Conservation (phyloP, 192 early-diverging fungal genomes). For the Radiomyces spectabilis region DNA sequence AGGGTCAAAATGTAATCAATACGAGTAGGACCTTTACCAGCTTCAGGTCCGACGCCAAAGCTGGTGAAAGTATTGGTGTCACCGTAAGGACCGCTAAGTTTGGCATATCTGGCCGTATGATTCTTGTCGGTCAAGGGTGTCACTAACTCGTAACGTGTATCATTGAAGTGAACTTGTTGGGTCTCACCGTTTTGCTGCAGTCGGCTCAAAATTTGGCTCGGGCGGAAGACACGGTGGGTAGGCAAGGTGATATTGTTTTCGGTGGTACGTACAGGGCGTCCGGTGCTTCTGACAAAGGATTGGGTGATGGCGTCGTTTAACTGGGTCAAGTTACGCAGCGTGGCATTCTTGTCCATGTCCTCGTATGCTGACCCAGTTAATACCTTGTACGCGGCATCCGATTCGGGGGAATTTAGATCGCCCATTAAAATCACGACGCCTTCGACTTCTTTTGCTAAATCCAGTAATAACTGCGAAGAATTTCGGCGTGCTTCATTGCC, state of each 20-base stretch:
- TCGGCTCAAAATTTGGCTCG: neutral
- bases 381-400: conserved; percentile 10
- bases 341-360: neutral
- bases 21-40: neutral
- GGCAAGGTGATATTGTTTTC: conserved; percentile 6
- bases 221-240: conserved; percentile 15
- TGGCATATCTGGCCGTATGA: neutral
- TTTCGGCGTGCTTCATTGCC: conserved; percentile 12
- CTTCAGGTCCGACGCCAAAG: conserved; percentile 13
- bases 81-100: conserved; percentile 25
- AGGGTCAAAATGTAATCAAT: conserved; percentile 27
- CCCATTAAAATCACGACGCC: conserved; percentile 13
- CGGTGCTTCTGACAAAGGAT: neutral
- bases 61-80: conserved; percentile 26
- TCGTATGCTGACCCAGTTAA: conserved; percentile 12
- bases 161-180: conserved; percentile 2
- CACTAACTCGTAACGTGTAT: conserved; percentile 24
- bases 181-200: neutral
- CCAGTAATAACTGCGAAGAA: conserved; percentile 15
- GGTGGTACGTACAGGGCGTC: neutral
- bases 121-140: conserved; percentile 5
- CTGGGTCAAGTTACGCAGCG: neutral
- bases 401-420: conserved; percentile 26
- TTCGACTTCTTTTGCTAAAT: neutral
- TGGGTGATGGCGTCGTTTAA: conserved; percentile 1